Conservation (phyloP, 2,329 filamentous ascomycete species). For the Calonectria hawksworthii region DNA sequence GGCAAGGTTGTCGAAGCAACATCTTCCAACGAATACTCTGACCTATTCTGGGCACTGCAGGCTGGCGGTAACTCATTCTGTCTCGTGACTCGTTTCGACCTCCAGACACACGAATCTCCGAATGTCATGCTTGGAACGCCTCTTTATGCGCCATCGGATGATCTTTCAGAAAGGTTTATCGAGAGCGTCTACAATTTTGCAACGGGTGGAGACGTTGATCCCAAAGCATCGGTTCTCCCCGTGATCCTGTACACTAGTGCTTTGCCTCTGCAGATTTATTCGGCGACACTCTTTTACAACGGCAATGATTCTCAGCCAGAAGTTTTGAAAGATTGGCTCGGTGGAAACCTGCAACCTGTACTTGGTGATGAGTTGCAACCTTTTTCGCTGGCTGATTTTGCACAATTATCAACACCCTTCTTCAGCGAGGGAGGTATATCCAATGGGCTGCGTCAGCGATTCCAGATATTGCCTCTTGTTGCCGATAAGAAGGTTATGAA, state of each 20-base stretch:
- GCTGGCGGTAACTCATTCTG: neutral
- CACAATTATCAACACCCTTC: neutral
- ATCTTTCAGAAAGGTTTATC: neutral
- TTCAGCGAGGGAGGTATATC: neutral
- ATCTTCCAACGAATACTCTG: neutral
- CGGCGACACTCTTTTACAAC: neutral
- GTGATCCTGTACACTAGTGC: neutral
- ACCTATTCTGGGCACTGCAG: neutral
- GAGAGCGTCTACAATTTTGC: neutral
- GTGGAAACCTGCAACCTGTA: neutral
- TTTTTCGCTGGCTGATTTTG: no score
- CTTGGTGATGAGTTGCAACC: no score
- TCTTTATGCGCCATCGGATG: neutral
- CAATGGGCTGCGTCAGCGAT: neutral
- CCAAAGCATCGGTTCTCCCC: neutral
- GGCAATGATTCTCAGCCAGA: neutral
- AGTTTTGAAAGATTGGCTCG: neutral
- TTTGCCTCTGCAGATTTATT: neutral
- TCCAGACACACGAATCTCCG: neutral
- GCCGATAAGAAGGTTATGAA: neutral
- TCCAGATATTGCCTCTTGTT: neutral
- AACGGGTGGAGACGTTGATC: neutral
- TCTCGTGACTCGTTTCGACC: neutral
- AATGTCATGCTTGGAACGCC: neutral
- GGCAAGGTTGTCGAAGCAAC: neutral